Evolutionary conservation across 352 stramenopile species (phyloP), one percentile per base, ranked within the genome.

Genomic region (Phytophthora cryptogea): DNA sequence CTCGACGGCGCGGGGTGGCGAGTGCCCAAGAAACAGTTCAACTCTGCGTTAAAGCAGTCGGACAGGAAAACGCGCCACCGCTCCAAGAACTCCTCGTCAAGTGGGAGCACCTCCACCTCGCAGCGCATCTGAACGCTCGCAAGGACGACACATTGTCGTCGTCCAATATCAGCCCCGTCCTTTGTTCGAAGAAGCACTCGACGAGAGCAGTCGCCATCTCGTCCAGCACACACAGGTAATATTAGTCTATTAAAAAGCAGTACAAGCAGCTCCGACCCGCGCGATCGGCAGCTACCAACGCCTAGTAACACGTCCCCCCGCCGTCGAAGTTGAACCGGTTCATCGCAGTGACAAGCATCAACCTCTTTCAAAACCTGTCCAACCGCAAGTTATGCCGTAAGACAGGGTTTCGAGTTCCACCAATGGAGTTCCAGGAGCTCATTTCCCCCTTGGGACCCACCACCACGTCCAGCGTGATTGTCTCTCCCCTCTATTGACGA

Each of bases 41-140:
- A 68, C 56, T 66, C 67, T 17, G 55, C 74, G 30, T 66, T 74
- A 32, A 80, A 80, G 64, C 58, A 80, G 30, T 72, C 65, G 26
- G 74, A 83, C 48, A 68, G 72, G 33, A 83, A 83, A 44, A 63
- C 58, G 30, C 74, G 70, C 14, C 63, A 72, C 33, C 68, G 70
- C 10, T 63, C 61, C 42, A 74, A 70, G 58, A 70, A 66, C 41
- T 32, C 49, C 11, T 57, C 50, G n/a, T 58, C 63, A 8, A 56
- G 23, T 40, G 32, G 46, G 8, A 23, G 39, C 30, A 17, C 31
- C n/a, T 17, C 57, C 23, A 46, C 32, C 49, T 14, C 39, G 8
- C 50, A 66, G 35, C 59, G 60, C 28, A 74, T 61, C 63, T 73
- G 63, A 70, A 70, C 36, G 41, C 20, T 30, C 28, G 16, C 27